Evolutionary conservation across 352 stramenopile genomes (phyloP), one percentile per base, ranked within the genome.

Genomic region (Globisporangium heterothallicum): DNA sequence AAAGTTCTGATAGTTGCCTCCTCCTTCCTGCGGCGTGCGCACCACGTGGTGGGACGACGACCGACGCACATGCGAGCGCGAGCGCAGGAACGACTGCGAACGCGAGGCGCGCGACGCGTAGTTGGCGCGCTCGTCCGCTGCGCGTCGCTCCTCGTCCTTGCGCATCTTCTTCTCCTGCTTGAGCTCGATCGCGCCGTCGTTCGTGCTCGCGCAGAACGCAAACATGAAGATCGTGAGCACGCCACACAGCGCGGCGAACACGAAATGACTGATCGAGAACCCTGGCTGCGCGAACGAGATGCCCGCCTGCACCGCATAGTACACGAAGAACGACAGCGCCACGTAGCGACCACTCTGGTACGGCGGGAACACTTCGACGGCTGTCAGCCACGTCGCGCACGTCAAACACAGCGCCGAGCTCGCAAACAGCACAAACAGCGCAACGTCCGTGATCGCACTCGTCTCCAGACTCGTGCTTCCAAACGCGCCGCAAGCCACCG

Each of bases 91-190:
- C 50, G 68, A 92, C 65, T 92, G 81, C 21, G 80, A 91, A 4
- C 84, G 81, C 26, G 80, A 92, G 4, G 69, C 70, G 26, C 81
- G 64, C 4, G 67, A 59, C 18, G 71, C 58, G 46, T 76, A 87
- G 36, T 72, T 74, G 13, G 71, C 56, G 18, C 43, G 52, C 52
- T 86, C 78, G 25, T 59, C 58, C 4, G 62, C 62, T 16, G 65
- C 43, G 24, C 56, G 53, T 14, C 51, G 63, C 48, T 88, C 75
- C 6, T 70, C 68, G 2, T 84, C 62, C 46, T 83, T 85, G 41
- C 74, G 74, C 63, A 67, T 67, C 59, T 78, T 87, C 73, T 94
- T 92, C 61, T 94, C 83, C 35, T 63, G 67, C 72, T 94, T 94
- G 61, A 91, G 78, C 64, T 91, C 65, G 52, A 94, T 94, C 29